Evolutionary conservation across 768 basidiomycete genomes (phyloP), one percentile per base, ranked within the genome.

Genomic region (Lentinus brumalis): DNA sequence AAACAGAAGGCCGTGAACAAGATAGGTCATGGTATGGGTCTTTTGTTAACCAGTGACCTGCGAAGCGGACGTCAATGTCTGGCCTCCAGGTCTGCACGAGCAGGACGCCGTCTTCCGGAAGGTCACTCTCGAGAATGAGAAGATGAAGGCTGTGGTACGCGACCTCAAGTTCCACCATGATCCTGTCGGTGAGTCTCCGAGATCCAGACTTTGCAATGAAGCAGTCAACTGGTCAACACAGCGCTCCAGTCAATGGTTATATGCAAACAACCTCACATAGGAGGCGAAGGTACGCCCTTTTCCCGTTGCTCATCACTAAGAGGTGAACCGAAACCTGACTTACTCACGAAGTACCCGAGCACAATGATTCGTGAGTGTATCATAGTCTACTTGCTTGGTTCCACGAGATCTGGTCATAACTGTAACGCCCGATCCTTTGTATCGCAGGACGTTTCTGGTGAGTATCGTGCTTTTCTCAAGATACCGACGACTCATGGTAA

Each of bases 161-260:
- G 92, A 94, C 65, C 78, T 99, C 30, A 83, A 83, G 53, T 92
- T 91, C 70, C 94, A 98, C 71, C 80, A 79, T 57, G 89, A 96
- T 73, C 96, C 96, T 8, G 87, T 87, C 47, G 89, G 92, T 90
- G 66, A 67, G 83, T 70, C 21, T 26, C 10, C 6, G 1, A 29
- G 8, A 9, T 32, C 39, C 29, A 4, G 40, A 8, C 26, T 26
- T 29, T 29, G 14, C 35, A 26, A 11, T 15, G 15, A 7, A 26
- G 1, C 2, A 29, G 15, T 15, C 4, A 18, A 35, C 16, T n/a
- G 12, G 21, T 21, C 44, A 12, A 18, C 4, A 12, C 18, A 90
- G 95, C 92, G 2, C 77, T 96, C 35, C 94, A 96, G 70, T 93
- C 91, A 2, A 97, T 97, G 95, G 80, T 96, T 35, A 99, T 98